Percentiles rank a stretch among this genome's conserved stretches.
These are phyloP conservation scores for Phytophthora lateralis DNA, from an alignment of 352 stramenopile genomes.

Conservation along the genomic window DNA sequence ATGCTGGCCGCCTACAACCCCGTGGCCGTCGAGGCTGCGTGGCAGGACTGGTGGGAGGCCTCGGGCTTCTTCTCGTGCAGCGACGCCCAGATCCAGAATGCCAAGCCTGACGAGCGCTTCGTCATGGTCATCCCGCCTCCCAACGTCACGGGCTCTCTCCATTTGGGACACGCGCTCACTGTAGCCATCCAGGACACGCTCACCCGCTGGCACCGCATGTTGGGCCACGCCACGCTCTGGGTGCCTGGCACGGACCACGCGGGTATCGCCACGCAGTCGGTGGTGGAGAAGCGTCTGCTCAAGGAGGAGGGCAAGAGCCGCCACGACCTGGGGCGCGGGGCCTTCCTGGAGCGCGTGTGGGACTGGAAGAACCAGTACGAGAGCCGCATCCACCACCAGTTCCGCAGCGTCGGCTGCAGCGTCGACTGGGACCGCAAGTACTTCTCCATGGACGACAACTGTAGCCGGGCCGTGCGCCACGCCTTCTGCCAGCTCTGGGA, in stretches of 20 bases:
- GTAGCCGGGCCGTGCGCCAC: slow-evolving; percentile 96
- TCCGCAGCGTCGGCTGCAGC: slow-evolving; percentile 92
- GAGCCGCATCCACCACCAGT: slow-evolving; percentile 85
- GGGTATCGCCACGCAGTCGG: slow-evolving; percentile 97
- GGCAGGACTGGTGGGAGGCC: slow-evolving; percentile 99
- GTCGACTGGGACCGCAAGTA: slow-evolving; percentile 98
- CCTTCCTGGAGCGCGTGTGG: slow-evolving; percentile 96
- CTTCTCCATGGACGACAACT: slow-evolving; percentile 99
- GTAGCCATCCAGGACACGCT: slow-evolving; percentile 98
- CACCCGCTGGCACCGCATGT: slow-evolving; percentile 98
- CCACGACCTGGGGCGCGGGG: slow-evolving; percentile 90
- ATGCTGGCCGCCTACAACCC: slow-evolving; percentile 97
- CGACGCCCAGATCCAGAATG: slow-evolving; percentile 77
- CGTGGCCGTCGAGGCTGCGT: slow-evolving; percentile 96
- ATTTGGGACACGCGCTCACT: slow-evolving; percentile 99
- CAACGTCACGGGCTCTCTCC: slow-evolving; percentile 91
- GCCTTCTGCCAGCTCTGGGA: slow-evolving; percentile 95
- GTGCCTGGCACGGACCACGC: slow-evolving; percentile 98
- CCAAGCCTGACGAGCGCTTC: slow-evolving; percentile 91
- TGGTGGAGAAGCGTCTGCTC: slow-evolving; percentile 90
- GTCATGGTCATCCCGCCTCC: slow-evolving; percentile 96
- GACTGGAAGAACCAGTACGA: slow-evolving; percentile 97
- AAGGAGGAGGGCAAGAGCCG: slow-evolving; percentile 84
- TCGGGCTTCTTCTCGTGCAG: slow-evolving; percentile 96
- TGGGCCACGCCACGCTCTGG: slow-evolving; percentile 97